Evolutionary conservation across 2,329 filamentous ascomycete genomes (phyloP), one percentile per base, ranked within the genome.

Genomic region (Passalora sequoiae): DNA sequence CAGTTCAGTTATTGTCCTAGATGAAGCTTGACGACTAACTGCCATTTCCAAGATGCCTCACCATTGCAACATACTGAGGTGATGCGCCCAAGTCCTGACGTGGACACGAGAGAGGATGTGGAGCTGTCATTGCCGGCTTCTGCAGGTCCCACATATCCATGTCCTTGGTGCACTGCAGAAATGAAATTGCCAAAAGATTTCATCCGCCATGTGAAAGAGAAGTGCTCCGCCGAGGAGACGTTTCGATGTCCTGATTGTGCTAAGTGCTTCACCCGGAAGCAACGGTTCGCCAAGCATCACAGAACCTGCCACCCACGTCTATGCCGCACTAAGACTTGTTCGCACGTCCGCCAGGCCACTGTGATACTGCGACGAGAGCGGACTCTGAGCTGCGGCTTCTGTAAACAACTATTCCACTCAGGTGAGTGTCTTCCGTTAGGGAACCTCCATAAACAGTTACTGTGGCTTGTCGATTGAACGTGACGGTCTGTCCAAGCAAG

Each of bases 201-300:
- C 33, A 44, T 44, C 20, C 41, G 41, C 3, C 41, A 44, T 19
- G 35, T 38, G 10, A 35, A 44, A 22, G n/a, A 38, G 13, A 44
- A 32, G 16, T 38, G 41, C 33, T 24, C n/a, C 16, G 24, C 27
- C n/a, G 13, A 19, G 9, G 17, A 13, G 6, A 35, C 6, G 8
- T 16, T 24, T 13, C 25, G 20, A 10, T 43, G 40, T 35, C 33
- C 33, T 7, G 35, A 44, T n/a, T 44, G 41, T 22, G 4, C 33
- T 5, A 32, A 35, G 20, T 31, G 7, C 2, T 44, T n/a, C 33
- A 24, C 33, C 13, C 8, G 41, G 7, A 39, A 38, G 15, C 21
- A 31, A 5, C 33, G 29, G 6, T 38, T 38, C 17, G 22, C 19
- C 12, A 38, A 27, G 4, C 33, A 44, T 20, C 33, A 39, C 35